These are phyloP conservation scores for Aspergillus heteromorphus DNA, from an alignment of 495 filamentous ascomycete genomes.

Conservation along the genomic window DNA sequence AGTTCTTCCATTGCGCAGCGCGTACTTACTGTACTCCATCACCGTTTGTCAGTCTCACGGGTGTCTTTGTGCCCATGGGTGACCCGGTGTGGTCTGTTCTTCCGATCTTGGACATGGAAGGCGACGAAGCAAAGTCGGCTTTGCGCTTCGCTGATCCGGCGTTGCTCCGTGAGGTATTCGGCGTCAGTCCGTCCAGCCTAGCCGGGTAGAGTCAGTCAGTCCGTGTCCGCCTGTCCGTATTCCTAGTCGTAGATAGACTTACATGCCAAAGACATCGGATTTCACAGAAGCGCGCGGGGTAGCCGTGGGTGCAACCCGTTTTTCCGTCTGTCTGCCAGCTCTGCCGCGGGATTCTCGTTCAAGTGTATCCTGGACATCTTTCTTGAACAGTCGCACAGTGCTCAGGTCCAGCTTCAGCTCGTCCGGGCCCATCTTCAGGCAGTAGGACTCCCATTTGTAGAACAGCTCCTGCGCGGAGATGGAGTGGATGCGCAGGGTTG, in stretches of 20 bases:
- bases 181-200: slow-evolving; percentile 74
- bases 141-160: slow-evolving; percentile 62
- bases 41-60: slow-evolving; percentile 18
- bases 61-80: slow-evolving; percentile 25
- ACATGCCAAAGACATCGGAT: slow-evolving; percentile 82
- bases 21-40: slow-evolving; percentile 29
- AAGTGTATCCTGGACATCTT: slow-evolving; percentile 75
- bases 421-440: slow-evolving; percentile 80
- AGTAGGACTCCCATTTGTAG: slow-evolving; percentile 98
- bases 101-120: slow-evolving; percentile 46
- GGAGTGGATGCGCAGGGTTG: slow-evolving; percentile 75
- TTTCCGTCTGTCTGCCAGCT: slow-evolving; percentile 54
- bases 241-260: slow-evolving; percentile 20
- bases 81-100: slow-evolving; percentile 35
- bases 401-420: slow-evolving; percentile 65
- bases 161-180: slow-evolving; percentile 56
- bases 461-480: slow-evolving; percentile 77
- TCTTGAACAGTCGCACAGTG: slow-evolving; percentile 70
- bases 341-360: slow-evolving; percentile 66
- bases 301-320: slow-evolving; percentile 47
- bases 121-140: slow-evolving; percentile 52
- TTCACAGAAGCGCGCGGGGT: slow-evolving; percentile 60
- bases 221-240: neutral
- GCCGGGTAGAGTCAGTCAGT: neutral
- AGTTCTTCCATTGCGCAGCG: neutral